Evolutionary conservation across 176 grass and related monocot genomes (phyloP).

Genomic region (Juncus inflexus): DNA sequence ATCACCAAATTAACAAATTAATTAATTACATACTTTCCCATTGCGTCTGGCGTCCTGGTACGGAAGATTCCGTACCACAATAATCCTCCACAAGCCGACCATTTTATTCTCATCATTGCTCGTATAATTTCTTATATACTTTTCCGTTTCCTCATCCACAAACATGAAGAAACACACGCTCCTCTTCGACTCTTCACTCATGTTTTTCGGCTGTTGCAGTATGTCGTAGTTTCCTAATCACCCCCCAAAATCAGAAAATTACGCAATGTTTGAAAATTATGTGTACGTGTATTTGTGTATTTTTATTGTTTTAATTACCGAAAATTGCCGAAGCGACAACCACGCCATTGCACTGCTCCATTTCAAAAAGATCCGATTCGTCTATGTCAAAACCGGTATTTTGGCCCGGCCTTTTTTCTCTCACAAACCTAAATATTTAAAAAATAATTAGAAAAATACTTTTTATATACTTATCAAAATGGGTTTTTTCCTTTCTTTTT

Average conservation of each 20-base stretch:
- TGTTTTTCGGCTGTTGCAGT: slow-evolving; percentile 89
- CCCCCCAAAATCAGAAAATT: slow-evolving; percentile 28
- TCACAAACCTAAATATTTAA: slow-evolving; percentile 68
- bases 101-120: slow-evolving; percentile 41
- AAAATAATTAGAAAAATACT: no score
- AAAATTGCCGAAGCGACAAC: slow-evolving; percentile 98
- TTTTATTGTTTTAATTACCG: slow-evolving; percentile 42
- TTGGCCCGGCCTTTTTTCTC: slow-evolving; percentile 71
- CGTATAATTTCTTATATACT: slow-evolving; percentile 73
- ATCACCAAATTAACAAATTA: slow-evolving; percentile 15
- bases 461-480: no score
- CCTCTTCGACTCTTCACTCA: slow-evolving; percentile 65
- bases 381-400: slow-evolving; percentile 77
- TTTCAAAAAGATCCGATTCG: slow-evolving; percentile 80
- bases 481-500: no score
- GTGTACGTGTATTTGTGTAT: no score
- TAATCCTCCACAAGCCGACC: slow-evolving; percentile 75
- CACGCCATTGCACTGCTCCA: slow-evolving; percentile 60
- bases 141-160: slow-evolving; percentile 93
- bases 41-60: slow-evolving; percentile 68
- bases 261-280: no score
- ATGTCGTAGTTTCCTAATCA: slow-evolving; percentile 95
- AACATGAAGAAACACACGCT: slow-evolving; percentile 98
- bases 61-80: slow-evolving; percentile 87
- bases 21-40: slow-evolving; percentile 96